These are phyloP conservation scores for Jamesozyma rosinii DNA, from an alignment of 805 yeast genomes.

Conservation along the genomic window DNA sequence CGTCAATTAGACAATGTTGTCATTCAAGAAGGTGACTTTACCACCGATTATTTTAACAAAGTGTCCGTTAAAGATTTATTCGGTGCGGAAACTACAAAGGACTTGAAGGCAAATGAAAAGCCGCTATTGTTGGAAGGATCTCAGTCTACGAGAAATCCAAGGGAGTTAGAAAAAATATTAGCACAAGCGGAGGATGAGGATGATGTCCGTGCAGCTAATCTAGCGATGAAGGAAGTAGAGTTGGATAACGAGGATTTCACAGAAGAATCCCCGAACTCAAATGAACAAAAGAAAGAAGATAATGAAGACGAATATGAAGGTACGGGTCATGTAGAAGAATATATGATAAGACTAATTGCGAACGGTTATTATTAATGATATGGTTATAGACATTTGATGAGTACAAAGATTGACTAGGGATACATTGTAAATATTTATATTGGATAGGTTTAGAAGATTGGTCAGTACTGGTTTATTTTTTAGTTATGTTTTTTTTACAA, in stretches of 20 bases:
- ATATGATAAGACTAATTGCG: constrained; percentile 86
- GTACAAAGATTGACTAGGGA: not conserved
- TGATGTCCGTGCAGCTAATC: constrained; percentile 79
- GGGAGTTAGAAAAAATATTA: constrained; percentile 49
- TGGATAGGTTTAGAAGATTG: not conserved
- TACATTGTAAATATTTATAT: not conserved
- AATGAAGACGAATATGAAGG: constrained; percentile 38
- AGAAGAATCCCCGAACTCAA: constrained; percentile 30
- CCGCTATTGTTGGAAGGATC: constrained; percentile 27
- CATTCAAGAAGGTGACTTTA: constrained; percentile 95
- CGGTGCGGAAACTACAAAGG: constrained; percentile 39
- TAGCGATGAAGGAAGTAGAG: constrained; percentile 69
- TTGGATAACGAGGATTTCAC: constrained; percentile 80
- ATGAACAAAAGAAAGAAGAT: constrained; percentile 3
- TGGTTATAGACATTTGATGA: not conserved
- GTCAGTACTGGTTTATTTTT: not conserved
- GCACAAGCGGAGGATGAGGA: constrained; percentile 95
- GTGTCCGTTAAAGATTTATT: constrained; percentile 77
- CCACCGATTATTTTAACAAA: constrained; percentile 89
- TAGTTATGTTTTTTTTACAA: too few species aligned
- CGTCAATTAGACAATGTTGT: constrained; percentile 88
- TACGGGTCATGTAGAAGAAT: constrained; percentile 84
- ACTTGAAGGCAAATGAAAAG: constrained; percentile 33
- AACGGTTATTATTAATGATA: constrained; percentile 55
- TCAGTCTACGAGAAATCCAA: constrained; percentile 29